Evolutionary conservation across 2,329 filamentous ascomycete genomes (phyloP).

Genomic region (Diaporthe sp.): DNA sequence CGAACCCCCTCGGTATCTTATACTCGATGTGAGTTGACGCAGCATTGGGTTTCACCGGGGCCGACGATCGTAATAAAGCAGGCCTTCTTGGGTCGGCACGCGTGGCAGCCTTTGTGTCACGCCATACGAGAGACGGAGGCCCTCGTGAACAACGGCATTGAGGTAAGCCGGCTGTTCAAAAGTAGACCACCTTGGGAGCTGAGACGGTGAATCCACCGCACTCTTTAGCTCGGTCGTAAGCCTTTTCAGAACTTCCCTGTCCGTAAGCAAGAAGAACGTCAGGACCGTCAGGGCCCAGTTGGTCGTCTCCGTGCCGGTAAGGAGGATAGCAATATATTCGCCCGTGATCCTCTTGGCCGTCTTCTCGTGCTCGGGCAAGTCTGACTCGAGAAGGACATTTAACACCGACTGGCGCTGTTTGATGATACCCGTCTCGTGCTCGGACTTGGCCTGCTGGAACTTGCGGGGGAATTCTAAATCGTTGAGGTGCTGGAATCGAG

Average conservation of each 20-base stretch:
- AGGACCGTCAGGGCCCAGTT: conserved; percentile 20
- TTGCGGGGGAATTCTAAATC: conserved; percentile 10
- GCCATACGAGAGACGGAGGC: conserved; percentile 44
- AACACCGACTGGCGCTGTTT: conserved; percentile 6
- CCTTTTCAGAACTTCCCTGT: background rate
- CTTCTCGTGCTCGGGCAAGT: conserved; percentile 14
- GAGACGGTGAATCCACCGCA: conserved; percentile 35
- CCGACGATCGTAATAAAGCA: conserved; percentile 12
- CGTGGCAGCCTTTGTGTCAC: conserved; percentile 40
- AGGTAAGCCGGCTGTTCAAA: conserved; percentile 46
- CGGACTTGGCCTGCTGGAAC: conserved; percentile 9
- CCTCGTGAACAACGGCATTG: conserved; percentile 43
- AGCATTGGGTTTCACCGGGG: background rate
- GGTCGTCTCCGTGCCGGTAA: conserved; percentile 25
- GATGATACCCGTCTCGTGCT: background rate
- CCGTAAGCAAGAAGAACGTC: conserved; percentile 4
- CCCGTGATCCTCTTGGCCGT: conserved; percentile 23
- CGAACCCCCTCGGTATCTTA: conserved; percentile 21
- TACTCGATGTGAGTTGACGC: conserved; percentile 26
- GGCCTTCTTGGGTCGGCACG: conserved; percentile 30
- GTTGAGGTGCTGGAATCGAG: conserved; percentile 13
- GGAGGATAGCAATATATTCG: conserved; percentile 7
- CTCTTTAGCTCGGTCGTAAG: conserved; percentile 12
- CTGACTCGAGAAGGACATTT: conserved; percentile 16
- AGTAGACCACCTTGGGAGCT: conserved; percentile 40